Conservation (phyloP, 2,329 filamentous ascomycete genomes). For the Sphaerulina populicola region DNA sequence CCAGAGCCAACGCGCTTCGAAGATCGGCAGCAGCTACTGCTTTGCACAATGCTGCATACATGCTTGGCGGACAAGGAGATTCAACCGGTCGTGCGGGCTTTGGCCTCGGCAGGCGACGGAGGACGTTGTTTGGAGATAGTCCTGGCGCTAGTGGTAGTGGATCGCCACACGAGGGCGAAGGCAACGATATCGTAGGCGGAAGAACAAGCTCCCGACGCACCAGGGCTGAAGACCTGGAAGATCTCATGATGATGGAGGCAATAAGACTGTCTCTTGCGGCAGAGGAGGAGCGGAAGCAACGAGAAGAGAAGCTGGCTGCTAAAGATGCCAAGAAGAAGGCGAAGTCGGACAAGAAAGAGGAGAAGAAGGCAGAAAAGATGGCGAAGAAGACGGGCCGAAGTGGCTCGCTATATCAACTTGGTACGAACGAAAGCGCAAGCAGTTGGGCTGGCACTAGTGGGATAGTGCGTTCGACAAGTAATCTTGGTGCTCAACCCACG, state of each 20-base stretch:
- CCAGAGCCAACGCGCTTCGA: constrained; percentile 74
- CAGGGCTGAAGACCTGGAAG: constrained; percentile 80
- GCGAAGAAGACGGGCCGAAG: constrained; percentile 54
- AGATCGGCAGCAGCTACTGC: constrained; percentile 89
- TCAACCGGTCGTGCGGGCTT: constrained; percentile 33
- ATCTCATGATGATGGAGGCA: constrained; percentile 98
- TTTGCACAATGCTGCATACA: constrained; percentile 85
- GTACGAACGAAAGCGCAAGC: constrained; percentile 31
- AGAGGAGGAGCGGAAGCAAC: constrained; percentile 84
- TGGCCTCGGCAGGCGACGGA: constrained; percentile 39
- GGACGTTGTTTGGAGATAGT: constrained; percentile 48
- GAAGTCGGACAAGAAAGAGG: constrained; percentile 60
- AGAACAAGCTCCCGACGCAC: constrained; percentile 49
- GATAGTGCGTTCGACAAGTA: constrained; percentile 41
- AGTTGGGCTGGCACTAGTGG: constrained; percentile 27
- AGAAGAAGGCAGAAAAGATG: constrained; percentile 60
- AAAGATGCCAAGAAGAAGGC: constrained; percentile 80
- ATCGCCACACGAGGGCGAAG: constrained; percentile 35
- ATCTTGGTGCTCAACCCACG: constrained; percentile 39
- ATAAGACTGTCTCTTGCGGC: constrained; percentile 83
- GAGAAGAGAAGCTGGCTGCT: constrained; percentile 67
- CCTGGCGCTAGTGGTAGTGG: constrained; percentile 39
- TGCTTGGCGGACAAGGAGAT: constrained; percentile 56
- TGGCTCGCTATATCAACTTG: constrained; percentile 45
- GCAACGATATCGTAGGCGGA: constrained; percentile 34